Evolutionary conservation across 2,329 filamentous ascomycete species (phyloP), one percentile per base, ranked within the genome.

Genomic region (Epichloe glyceriae): DNA sequence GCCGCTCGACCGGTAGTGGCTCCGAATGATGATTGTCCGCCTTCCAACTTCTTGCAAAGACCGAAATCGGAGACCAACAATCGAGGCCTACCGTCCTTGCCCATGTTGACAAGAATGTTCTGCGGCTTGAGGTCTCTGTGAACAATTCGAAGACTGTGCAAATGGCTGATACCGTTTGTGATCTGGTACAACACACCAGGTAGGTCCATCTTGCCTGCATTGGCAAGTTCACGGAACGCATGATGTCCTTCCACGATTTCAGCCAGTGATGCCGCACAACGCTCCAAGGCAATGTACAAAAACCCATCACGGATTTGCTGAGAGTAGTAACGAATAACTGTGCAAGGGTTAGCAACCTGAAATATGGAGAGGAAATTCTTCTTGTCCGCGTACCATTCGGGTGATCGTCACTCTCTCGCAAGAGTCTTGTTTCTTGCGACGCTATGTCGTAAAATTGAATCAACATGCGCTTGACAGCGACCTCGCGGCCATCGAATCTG

Each of bases 51-150:
- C 74, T 97, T 98, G 67, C 93, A 97, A 0, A 98, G 79, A 5
- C 93, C 93, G 68, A 98, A 98, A 66, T 98, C 93, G 0, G 93
- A 97, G 37, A 98, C 95, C 4, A 98, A 79, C 38, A 98, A 76
- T n/a, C 91, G 84, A 22, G 89, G 83, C 37, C 76, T 79, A 41
- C 80, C 79, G 53, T 82, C 76, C 58, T 84, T 82, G 57, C 77
- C 82, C 71, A 84, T 82, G 35, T 82, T 79, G 53, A 97, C 89
- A 1, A 98, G 75, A 47, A 98, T 97, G 59, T 98, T 98, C 61
- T 98, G 93, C 0, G 93, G 93, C 65, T 98, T 98, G 61, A 98
- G 79, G 62, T 98, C 93, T 49, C 93, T 86, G 65, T 98, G 93
- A 3, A 98, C 94, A 61, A 98, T 96, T 54, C 93, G 86, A 42